Evolutionary conservation across 2,329 filamentous ascomycete species (phyloP).

Genomic region (Colletotrichum acutatum): DNA sequence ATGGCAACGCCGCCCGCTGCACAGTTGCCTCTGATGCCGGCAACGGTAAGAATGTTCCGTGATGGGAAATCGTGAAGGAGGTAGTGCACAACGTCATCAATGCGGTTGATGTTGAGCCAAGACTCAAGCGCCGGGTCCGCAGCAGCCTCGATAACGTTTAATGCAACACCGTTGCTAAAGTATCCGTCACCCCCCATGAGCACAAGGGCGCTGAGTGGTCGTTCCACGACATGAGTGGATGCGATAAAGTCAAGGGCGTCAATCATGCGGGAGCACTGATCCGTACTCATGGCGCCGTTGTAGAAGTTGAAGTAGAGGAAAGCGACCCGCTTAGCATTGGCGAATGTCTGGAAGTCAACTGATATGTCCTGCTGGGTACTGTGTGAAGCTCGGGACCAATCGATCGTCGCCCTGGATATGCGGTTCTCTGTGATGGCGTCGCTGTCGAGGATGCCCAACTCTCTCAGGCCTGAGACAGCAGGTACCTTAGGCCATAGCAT

Average conservation of each 20-base stretch:
- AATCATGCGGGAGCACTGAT: conserved; percentile 49
- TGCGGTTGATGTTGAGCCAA: conserved; percentile 56
- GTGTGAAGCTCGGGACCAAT: conserved; percentile 44
- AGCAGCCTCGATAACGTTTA: conserved; percentile 55
- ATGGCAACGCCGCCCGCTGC: conserved; percentile 56
- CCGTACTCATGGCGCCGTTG: conserved; percentile 55
- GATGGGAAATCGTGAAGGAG: conserved; percentile 50
- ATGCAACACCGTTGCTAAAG: conserved; percentile 56
- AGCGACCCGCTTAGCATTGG: conserved; percentile 42
- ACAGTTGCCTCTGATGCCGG: conserved; percentile 53
- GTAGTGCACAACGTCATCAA: conserved; percentile 52
- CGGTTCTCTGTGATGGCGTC: conserved; percentile 33
- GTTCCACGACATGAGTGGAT: conserved; percentile 40
- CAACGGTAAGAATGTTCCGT: conserved; percentile 49
- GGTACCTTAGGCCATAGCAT: conserved; percentile 55
- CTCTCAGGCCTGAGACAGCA: conserved; percentile 46
- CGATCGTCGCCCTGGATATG: conserved; percentile 27
- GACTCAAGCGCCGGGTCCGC: conserved; percentile 50
- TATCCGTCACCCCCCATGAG: conserved; percentile 53
- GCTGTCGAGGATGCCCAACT: conserved; percentile 45
- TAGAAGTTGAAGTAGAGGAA: conserved; percentile 56
- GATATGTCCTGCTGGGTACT: conserved; percentile 52
- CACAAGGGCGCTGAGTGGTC: conserved; percentile 48
- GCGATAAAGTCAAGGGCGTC: conserved; percentile 49
- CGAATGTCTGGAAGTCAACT: conserved; percentile 47